A percentile compares a stretch with the other conserved stretches of the same genome.
Conservation (phyloP, 163 green algal species). For the Scenedesmus sp. region DNA sequence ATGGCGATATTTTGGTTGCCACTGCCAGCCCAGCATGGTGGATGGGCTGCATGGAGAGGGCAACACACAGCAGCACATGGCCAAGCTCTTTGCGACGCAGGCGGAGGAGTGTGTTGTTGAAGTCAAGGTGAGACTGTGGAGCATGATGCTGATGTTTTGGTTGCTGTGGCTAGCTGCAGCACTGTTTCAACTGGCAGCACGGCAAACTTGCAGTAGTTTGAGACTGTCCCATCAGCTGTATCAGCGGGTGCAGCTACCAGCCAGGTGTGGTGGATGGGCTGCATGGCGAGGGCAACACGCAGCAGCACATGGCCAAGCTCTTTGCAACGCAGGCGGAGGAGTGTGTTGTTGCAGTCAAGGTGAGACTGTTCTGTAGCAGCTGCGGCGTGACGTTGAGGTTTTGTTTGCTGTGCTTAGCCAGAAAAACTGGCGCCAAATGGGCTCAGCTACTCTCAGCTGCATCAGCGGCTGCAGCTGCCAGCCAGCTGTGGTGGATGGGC, state of each 20-base stretch:
- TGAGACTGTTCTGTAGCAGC: not conserved
- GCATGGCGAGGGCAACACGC: not conserved
- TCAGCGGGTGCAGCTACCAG: conserved; percentile 52
- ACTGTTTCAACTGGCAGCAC: not conserved
- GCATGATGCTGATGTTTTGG: not conserved
- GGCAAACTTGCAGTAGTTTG: too few relatives aligned
- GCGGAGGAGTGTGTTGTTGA: conserved; percentile 9
- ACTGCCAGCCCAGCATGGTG: not conserved
- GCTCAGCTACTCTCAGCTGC: conserved; percentile 51
- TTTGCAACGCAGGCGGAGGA: conserved; percentile 3
- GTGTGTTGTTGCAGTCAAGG: conserved; percentile 26
- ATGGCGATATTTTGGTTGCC: conserved; percentile 14
- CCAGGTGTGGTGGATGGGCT: not conserved
- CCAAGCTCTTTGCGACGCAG: conserved; percentile 1
- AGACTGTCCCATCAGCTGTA: conserved; percentile 50
- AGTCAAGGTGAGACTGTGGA: conserved; percentile 18
- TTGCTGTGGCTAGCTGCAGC: not conserved
- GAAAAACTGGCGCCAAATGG: conserved; percentile 21
- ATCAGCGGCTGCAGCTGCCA: conserved; percentile 54
- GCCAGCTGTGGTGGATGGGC: not conserved
- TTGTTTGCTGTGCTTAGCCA: not conserved
- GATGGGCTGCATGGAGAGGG: not conserved
- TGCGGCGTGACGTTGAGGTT: not conserved
- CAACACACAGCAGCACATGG: conserved; percentile 23
- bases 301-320: conserved; percentile 15